Conservation (phyloP, 2,329 filamentous ascomycete species). For the Stachybotrys echinatus region DNA sequence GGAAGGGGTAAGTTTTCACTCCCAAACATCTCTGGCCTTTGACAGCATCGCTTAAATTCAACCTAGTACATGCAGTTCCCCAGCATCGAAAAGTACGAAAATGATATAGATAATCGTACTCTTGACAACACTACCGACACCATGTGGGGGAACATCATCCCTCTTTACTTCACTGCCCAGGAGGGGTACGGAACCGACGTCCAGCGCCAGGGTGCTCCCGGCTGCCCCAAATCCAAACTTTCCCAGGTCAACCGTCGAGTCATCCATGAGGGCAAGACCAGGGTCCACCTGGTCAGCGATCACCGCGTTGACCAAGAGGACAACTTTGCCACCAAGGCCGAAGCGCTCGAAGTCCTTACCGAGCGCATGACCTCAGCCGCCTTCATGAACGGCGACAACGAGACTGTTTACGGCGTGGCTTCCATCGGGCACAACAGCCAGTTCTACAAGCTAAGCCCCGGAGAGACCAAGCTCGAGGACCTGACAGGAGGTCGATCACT, state of each 20-base stretch:
- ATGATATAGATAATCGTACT: not conserved
- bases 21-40: not conserved
- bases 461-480: not conserved
- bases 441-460: not conserved
- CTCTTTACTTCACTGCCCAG: not conserved
- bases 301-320: not conserved
- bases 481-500: not conserved
- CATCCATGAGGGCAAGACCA: not conserved
- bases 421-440: not conserved
- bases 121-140: not conserved
- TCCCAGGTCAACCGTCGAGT: not conserved
- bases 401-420: not conserved
- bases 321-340: not conserved
- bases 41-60: not conserved
- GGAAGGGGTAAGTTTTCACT: not conserved
- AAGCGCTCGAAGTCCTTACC: not conserved
- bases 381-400: not conserved
- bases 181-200: not conserved
- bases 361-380: not conserved
- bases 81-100: not conserved
- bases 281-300: not conserved
- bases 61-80: not conserved
- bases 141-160: not conserved
- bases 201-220: not conserved
- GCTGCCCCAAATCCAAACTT: not conserved